Conservation (phyloP, 75 land plant species). For the Ceratopteris richardii region DNA sequence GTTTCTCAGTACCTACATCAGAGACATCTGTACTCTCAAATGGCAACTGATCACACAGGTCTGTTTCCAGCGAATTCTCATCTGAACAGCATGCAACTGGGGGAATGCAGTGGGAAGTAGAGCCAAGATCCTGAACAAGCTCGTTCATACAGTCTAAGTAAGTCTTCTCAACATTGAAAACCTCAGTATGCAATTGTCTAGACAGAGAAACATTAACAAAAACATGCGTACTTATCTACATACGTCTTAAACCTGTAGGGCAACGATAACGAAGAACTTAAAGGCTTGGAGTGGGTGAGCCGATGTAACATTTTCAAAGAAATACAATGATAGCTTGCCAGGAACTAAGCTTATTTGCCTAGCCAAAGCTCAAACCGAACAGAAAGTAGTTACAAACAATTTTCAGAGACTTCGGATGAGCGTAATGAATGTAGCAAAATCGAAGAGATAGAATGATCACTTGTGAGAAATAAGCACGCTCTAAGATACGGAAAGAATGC, state of each 20-base stretch:
- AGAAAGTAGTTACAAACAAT: no score
- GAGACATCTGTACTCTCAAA: conserved; percentile 40
- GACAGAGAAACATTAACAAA: no score
- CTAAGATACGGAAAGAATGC: background rate
- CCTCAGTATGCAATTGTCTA: no score
- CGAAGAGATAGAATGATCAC: background rate
- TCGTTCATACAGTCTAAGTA: background rate
- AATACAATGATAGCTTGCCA: no score
- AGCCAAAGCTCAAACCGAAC: no score
- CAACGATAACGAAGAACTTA: background rate
- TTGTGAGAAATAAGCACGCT: background rate
- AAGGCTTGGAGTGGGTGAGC: background rate
- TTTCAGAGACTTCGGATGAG: no score
- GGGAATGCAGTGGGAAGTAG: no score
- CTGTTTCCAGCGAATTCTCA: background rate
- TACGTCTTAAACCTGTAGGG: background rate
- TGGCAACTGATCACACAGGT: background rate
- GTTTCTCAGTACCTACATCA: conserved; percentile 50
- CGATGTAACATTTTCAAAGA: background rate
- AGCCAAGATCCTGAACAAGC: background rate
- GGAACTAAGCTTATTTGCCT: no score
- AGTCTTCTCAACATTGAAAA: background rate
- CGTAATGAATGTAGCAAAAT: no score
- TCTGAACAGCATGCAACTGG: no score
- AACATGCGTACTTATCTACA: no score